A percentile compares a stretch with the other conserved stretches of the same genome.
phyloP scores from a whole-genome alignment of 1,139 yeast genomes.

The Lodderomyces orthopsilosis region DNA sequence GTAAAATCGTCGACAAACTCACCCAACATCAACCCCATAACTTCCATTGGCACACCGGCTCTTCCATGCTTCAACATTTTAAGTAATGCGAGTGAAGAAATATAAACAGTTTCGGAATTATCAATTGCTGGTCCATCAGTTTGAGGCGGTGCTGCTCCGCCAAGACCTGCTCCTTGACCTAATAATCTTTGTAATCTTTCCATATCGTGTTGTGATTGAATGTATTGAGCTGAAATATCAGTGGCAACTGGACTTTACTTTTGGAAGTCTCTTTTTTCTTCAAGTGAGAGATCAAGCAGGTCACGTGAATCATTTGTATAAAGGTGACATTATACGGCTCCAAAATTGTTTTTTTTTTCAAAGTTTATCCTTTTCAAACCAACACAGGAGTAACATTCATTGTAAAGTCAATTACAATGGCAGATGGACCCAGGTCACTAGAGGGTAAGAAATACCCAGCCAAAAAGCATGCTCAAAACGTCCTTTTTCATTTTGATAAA shows the following conservation, averaged over 20 bases:
- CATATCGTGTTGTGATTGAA: constrained; percentile 36
- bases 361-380: not conserved
- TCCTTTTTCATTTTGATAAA: constrained; percentile 40
- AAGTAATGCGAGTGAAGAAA: constrained; percentile 88
- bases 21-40: constrained; percentile 99
- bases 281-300: not conserved
- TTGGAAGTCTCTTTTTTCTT: not conserved
- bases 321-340: not conserved
- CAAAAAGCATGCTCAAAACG: constrained; percentile 60
- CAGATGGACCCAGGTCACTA: constrained; percentile 18
- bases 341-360: no score
- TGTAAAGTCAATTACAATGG: constrained; percentile 7
- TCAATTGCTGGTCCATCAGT: constrained; percentile 83
- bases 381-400: no score
- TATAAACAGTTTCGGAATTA: constrained; percentile 93
- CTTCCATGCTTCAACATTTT: constrained; percentile 98
- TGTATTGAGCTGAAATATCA: constrained; percentile 2
- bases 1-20: constrained; percentile 98
- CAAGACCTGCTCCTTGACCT: constrained; percentile 60
- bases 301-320: not conserved
- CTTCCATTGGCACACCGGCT: constrained; percentile 99
- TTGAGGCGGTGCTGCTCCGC: constrained; percentile 51
- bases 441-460: constrained; percentile 65
- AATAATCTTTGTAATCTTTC: constrained; percentile 73
- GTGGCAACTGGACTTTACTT: constrained; percentile 10